Conservation (phyloP, 345 rosid genomes). For the Syzygium aqueum region DNA sequence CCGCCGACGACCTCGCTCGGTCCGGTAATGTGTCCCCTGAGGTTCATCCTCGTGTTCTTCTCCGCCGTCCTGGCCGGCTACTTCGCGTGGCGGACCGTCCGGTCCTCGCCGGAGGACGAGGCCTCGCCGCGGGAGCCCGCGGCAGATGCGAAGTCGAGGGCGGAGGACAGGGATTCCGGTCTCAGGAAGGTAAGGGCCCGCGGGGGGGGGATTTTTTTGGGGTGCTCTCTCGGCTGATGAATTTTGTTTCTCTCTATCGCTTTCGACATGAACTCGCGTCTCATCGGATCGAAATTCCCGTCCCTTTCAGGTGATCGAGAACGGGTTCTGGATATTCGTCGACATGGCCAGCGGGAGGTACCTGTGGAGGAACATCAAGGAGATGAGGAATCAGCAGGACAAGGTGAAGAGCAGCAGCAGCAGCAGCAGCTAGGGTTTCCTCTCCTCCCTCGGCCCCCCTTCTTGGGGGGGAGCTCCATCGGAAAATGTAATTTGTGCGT, state of each 20-base stretch:
- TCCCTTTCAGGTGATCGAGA: conserved; percentile 37
- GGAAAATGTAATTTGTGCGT: background rate
- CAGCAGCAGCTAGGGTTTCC: background rate
- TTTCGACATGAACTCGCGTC: background rate
- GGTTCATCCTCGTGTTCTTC: conserved; percentile 81
- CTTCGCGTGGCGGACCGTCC: conserved; percentile 77
- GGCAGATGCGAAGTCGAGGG: conserved; percentile 10
- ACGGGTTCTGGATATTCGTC: conserved; percentile 75
- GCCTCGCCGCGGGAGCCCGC: conserved; percentile 22
- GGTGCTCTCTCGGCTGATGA: background rate
- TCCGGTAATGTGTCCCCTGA: conserved; percentile 63
- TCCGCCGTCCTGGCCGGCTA: conserved; percentile 80
- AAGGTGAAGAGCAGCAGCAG: background rate
- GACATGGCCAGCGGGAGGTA: conserved; percentile 93
- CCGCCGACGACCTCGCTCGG: background rate
- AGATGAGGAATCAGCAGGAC: conserved; percentile 28
- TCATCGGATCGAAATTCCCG: conserved; percentile 4
- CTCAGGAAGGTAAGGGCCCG: conserved; percentile 38
- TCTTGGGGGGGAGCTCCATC: background rate
- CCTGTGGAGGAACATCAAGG: conserved; percentile 66
- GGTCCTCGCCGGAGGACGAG: conserved; percentile 45
- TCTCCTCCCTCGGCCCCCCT: background rate
- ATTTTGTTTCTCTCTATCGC: background rate
- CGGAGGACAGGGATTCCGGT: conserved; percentile 33
- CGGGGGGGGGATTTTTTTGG: background rate